Conservation (phyloP, 108 stramenopile species). For the Conticribra weissflogii region DNA sequence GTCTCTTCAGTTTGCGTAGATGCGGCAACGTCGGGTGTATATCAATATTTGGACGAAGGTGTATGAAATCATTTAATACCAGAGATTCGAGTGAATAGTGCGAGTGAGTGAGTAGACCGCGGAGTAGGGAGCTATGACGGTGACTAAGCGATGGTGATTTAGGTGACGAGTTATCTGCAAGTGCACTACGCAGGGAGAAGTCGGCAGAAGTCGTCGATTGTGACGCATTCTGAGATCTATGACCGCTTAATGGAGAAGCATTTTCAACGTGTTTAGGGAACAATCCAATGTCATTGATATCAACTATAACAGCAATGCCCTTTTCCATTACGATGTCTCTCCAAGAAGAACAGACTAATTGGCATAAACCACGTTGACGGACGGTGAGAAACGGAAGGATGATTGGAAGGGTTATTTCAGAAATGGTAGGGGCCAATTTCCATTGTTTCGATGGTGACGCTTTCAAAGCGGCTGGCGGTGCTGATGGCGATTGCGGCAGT, state of each 20-base stretch:
- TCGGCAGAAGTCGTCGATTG: background rate
- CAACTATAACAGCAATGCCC: slow-evolving; percentile 57
- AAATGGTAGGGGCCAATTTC: slow-evolving; percentile 39
- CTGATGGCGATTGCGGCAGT: too few species aligned
- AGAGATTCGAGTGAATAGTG: slow-evolving; percentile 57
- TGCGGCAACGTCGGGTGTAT: slow-evolving; percentile 56
- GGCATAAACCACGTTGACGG: slow-evolving; percentile 51
- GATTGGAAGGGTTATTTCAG: slow-evolving; percentile 61
- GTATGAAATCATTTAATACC: slow-evolving; percentile 56
- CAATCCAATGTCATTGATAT: slow-evolving; percentile 49
- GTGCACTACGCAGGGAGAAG: slow-evolving; percentile 1
- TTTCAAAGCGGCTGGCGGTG: background rate
- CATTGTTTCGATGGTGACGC: slow-evolving; percentile 11
- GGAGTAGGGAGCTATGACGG: slow-evolving; percentile 27
- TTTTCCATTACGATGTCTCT: slow-evolving; percentile 45
- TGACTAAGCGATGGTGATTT: slow-evolving; percentile 4
- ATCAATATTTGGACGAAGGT: slow-evolving; percentile 44
- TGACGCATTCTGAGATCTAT: too few species aligned
- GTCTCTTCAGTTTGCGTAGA: slow-evolving; percentile 48
- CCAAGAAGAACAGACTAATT: slow-evolving; percentile 57
- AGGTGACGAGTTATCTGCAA: slow-evolving; percentile 8
- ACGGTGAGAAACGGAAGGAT: slow-evolving; percentile 57
- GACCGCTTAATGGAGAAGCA: too few species aligned
- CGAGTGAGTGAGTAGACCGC: slow-evolving; percentile 53
- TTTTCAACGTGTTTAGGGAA: slow-evolving; percentile 17